Conservation (phyloP, 1,139 yeast genomes). For the Waltiozyma sp. region DNA sequence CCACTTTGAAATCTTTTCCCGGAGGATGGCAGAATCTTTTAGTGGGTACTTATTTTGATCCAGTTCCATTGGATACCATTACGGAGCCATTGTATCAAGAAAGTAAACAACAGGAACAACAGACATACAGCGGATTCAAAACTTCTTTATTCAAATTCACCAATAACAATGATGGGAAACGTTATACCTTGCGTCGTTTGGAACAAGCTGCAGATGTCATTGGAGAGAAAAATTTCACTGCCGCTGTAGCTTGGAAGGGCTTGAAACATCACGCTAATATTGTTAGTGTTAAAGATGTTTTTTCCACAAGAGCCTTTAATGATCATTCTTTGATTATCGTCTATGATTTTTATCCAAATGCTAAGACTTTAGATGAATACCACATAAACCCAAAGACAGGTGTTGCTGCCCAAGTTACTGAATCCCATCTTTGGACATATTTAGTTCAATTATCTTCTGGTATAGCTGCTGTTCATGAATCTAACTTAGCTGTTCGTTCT, state of each 20-base stretch:
- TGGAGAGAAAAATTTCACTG: slow-evolving; percentile 44
- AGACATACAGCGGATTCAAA: slow-evolving; percentile 35
- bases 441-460: slow-evolving; percentile 67
- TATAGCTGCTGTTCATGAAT: slow-evolving; percentile 47
- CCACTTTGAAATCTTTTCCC: slow-evolving; percentile 59
- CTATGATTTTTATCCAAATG: slow-evolving; percentile 59
- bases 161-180: slow-evolving; percentile 67
- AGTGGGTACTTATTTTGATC: slow-evolving; percentile 75
- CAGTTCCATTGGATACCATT: slow-evolving; percentile 53
- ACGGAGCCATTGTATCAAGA: background rate
- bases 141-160: slow-evolving; percentile 69
- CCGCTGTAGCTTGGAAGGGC: slow-evolving; percentile 41
- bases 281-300: slow-evolving; percentile 66
- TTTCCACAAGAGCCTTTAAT: slow-evolving; percentile 80
- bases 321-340: slow-evolving; percentile 55
- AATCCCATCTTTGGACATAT: slow-evolving; percentile 64
- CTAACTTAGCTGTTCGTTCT: slow-evolving; percentile 51
- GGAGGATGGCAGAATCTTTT: slow-evolving; percentile 59
- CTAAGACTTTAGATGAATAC: slow-evolving; percentile 45
- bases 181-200: slow-evolving; percentile 67
- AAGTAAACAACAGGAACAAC: slow-evolving; percentile 36
- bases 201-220: slow-evolving; percentile 45
- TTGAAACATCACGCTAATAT: slow-evolving; percentile 43
- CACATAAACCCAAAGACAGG: slow-evolving; percentile 30
- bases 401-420: slow-evolving; percentile 38